Evolutionary conservation across 1,284 basidiomycete species (phyloP).

Genomic region (Veloboletus limbatus): DNA sequence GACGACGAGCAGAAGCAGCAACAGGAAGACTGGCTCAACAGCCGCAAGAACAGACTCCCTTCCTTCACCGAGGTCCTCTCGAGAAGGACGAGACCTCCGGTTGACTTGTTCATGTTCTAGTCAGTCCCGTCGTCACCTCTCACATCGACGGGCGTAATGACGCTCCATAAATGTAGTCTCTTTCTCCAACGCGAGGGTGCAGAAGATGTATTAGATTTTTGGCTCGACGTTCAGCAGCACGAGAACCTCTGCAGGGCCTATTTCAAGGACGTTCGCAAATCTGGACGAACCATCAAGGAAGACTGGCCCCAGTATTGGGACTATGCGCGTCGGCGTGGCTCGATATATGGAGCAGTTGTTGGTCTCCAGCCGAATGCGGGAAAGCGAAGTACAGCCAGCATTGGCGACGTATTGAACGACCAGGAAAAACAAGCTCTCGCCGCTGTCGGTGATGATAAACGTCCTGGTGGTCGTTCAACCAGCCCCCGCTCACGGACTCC

Average conservation of each 20-base stretch:
- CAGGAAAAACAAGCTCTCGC: conserved; percentile 62
- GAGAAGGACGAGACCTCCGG: conserved; percentile 85
- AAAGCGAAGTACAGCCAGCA: conserved; percentile 76
- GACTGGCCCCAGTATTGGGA: conserved; percentile 98
- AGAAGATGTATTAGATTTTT: conserved; percentile 96
- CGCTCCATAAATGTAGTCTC: conserved; percentile 44
- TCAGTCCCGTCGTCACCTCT: conserved; percentile 32
- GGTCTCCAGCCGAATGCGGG: conserved; percentile 61
- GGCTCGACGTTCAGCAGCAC: conserved; percentile 98
- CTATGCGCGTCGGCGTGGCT: conserved; percentile 82
- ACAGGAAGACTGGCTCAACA: conserved; percentile 67
- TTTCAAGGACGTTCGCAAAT: conserved; percentile 97
- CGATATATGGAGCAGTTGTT: conserved; percentile 88
- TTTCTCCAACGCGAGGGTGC: conserved; percentile 92
- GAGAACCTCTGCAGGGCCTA: conserved; percentile 98
- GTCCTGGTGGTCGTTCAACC: conserved; percentile 46
- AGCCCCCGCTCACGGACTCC: conserved; percentile 45
- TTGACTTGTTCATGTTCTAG: conserved; percentile 99
- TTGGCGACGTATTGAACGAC: conserved; percentile 61
- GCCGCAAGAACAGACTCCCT: conserved; percentile 68
- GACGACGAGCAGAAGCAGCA: conserved; percentile 56
- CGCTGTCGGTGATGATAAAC: conserved; percentile 48
- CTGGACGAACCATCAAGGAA: conserved; percentile 85
- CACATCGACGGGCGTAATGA: conserved; percentile 5
- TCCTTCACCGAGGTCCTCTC: conserved; percentile 85